Base-by-base conservation (phyloP, 75 land plant genomes). In the Sequoiadendron giganteum region DNA sequence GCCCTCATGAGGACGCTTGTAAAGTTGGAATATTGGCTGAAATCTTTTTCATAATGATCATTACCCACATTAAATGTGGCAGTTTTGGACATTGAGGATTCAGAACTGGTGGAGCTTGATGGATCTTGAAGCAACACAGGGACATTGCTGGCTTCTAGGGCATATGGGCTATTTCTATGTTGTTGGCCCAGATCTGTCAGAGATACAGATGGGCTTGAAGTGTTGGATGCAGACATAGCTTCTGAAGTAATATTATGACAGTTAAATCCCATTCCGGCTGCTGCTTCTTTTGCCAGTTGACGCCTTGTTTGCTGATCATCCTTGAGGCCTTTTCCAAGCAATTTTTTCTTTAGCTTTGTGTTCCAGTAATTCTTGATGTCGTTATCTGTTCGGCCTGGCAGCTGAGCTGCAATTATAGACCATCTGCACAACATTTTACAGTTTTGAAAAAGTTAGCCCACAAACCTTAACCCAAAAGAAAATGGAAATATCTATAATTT, bases 361-460 rank as follows among this genome's bases (percentile, higher is more conserved):
- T 82, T 82, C 84, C 84, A 82, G 52, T 82, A 82, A 42, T 82
- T 82, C 84, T 82, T 82, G 13, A 82, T 82, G 14, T 82, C 84
- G 32, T 82, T 82, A n/a, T 82, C 84, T 82, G 84, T 82, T 82
- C 84, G 30, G 6, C 84, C 84, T 0, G 84, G 84, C 34, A 82
- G 48, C 52, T 47, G 84, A 25, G 84, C 84, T 82, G 84, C 84
- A 82, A 82, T 82, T 25, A 82, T 47, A 11, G 84, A 82, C 84
- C 84, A 82, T 45, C 84, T 82, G 84, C 52, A 82, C 16, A 82
- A 45, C 13, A 28, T 45, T 52, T 45, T 82, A 45, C 15, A 47
- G 45, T 65, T 65, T 7, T 25, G 21, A 65, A 65, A 45, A 45
- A 82, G 32, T 43, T 10, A 45, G 70, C 70, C 28, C 30, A 28